Conservation (phyloP, 257 asterid genomes). For the Haberlea rhodopensis region DNA sequence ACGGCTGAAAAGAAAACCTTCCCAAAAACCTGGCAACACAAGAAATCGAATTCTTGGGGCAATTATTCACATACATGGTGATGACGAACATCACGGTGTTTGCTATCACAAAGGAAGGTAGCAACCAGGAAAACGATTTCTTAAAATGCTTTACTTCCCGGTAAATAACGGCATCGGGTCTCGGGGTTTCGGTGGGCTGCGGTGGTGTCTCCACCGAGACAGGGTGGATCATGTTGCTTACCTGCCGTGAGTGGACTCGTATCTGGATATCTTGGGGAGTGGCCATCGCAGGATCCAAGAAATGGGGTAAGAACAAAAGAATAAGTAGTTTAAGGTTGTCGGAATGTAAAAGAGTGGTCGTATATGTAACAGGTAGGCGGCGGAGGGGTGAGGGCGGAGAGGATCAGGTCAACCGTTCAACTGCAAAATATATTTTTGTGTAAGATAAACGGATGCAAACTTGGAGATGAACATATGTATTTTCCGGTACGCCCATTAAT, state of each 20-base stretch:
- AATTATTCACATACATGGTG: slow-evolving; percentile 72
- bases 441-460: too few species aligned
- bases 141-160: slow-evolving; percentile 68
- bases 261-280: slow-evolving; percentile 41
- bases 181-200: slow-evolving; percentile 26
- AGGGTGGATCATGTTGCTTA: slow-evolving; percentile 63
- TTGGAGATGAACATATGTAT: too few species aligned
- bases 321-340: slow-evolving; percentile 22
- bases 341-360: slow-evolving; percentile 20
- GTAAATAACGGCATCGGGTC: slow-evolving; percentile 31
- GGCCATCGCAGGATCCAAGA: slow-evolving; percentile 37
- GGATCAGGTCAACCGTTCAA: slow-evolving; percentile 40
- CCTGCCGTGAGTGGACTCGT: slow-evolving; percentile 51
- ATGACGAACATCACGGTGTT: slow-evolving; percentile 58
- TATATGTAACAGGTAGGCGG: slow-evolving; percentile 31
- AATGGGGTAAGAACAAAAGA: neutral
- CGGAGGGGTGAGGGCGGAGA: slow-evolving; percentile 17
- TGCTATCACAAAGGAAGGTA: slow-evolving; percentile 61
- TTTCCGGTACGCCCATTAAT: too few species aligned
- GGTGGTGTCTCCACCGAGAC: slow-evolving; percentile 38
- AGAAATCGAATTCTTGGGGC: slow-evolving; percentile 63
- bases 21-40: slow-evolving; percentile 66
- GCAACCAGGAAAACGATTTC: slow-evolving; percentile 77
- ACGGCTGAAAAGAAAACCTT: slow-evolving; percentile 84
- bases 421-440: neutral